Base-by-base conservation (phyloP, 139 green algal species). In the Mesotaenium endlicherianum region DNA sequence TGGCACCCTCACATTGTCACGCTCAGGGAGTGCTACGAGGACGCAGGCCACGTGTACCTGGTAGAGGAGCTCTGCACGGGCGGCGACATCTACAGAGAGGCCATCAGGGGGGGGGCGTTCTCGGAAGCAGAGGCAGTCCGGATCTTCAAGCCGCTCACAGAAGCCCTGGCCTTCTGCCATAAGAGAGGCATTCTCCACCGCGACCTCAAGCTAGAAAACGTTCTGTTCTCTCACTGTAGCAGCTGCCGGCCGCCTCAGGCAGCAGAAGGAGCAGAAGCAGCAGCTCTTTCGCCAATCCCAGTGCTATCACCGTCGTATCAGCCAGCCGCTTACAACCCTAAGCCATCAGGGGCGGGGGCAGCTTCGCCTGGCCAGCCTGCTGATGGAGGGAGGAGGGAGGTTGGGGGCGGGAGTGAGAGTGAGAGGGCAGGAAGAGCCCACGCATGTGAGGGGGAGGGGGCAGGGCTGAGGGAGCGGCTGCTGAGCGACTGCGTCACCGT, bases 41-140 rank as follows among this genome's bases (percentile, higher is more conserved):
- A 81, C 75, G 49, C 70, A 20, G 40, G 34, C 16, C 26, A 68
- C 45, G 75, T 81, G 41, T 68, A 81, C 75, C 39, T 81, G 34
- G 59, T 81, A 26, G 70, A 70, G 75, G 75, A 81, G 47, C 75
- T 98, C 8, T 97, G 93, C 89, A 90, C 85, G 6, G 95, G 96
- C 17, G 96, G 96, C 0, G 96, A 99, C 88, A 92, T 99, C 14
- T 98, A 98, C 90, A 74, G 34, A 42, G 75, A 81, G 47, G 40
- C 75, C 43, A 70, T 72, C 17, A 72, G 5, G 43, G 5, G 11
- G 11, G 11, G 41, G 6, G 36, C 60, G 60, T 64, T 64, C 26
- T 64, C 26, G 20, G 20, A 26, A 20, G 53, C 26, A 64, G 53
- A 64, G 20, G 20, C 53, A 34, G 26, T 34, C 26, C 53, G 53